Conservation (phyloP, 1,139 yeast genomes). For the Geotrichum restrictum region DNA sequence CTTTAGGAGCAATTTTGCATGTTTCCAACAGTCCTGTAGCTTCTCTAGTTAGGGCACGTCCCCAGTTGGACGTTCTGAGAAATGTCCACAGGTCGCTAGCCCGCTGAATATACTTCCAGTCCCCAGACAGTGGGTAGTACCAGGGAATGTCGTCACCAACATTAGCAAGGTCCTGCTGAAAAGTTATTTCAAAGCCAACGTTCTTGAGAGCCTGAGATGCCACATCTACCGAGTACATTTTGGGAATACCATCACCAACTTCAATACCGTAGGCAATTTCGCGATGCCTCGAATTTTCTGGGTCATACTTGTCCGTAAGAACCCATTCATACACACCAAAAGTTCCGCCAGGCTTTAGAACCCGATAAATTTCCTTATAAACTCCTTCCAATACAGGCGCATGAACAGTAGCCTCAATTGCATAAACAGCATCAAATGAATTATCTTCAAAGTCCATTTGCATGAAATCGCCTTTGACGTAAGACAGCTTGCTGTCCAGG, state of each 20-base stretch:
- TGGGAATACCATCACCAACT: constrained; percentile 97
- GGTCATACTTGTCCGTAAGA: constrained; percentile 92
- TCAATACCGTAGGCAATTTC: constrained; percentile 96
- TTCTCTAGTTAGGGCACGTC: constrained; percentile 80
- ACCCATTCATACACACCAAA: constrained; percentile 99
- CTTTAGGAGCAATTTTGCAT: constrained; percentile 87
- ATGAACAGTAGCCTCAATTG: constrained; percentile 97
- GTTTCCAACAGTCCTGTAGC: constrained; percentile 77
- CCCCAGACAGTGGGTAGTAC: constrained; percentile 97
- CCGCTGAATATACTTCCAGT: constrained; percentile 80
- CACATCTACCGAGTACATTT: constrained; percentile 82
- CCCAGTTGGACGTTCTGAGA: constrained; percentile 81
- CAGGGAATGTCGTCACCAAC: constrained; percentile 84
- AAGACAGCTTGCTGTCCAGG: constrained; percentile 67
- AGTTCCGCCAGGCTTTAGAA: constrained; percentile 93
- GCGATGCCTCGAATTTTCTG: constrained; percentile 81
- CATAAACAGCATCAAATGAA: constrained; percentile 93
- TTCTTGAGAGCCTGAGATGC: constrained; percentile 81
- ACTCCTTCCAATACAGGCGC: constrained; percentile 97
- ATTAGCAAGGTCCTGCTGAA: constrained; percentile 78
- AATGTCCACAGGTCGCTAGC: constrained; percentile 75
- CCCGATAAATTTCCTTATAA: constrained; percentile 89
- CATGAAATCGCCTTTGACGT: constrained; percentile 98
- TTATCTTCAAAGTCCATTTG: constrained; percentile 93
- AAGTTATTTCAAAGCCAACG: constrained; percentile 82